These are phyloP conservation scores for Pichia cephalocereana DNA, from an alignment of 805 yeast genomes.

Conservation along the genomic window DNA sequence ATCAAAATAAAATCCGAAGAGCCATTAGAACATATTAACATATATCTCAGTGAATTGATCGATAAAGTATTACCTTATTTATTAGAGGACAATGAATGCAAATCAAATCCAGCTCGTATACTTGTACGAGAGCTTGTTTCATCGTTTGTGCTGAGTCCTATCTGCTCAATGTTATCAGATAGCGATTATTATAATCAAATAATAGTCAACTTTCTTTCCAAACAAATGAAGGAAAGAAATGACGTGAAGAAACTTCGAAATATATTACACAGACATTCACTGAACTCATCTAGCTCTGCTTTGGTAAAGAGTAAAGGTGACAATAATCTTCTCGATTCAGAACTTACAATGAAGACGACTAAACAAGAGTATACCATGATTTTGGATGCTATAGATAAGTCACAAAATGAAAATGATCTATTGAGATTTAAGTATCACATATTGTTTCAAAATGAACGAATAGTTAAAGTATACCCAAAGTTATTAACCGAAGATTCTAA, in stretches of 20 bases:
- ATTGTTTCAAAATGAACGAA: slow-evolving; percentile 30
- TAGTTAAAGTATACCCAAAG: background rate
- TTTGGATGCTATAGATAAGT: slow-evolving; percentile 24
- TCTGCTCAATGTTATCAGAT: slow-evolving; percentile 45
- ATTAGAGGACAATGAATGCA: slow-evolving; percentile 36
- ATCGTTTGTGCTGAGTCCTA: slow-evolving; percentile 45
- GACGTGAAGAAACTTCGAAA: slow-evolving; percentile 66
- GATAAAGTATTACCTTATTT: slow-evolving; percentile 39
- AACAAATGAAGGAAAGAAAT: slow-evolving; percentile 58
- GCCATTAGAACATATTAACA: slow-evolving; percentile 34
- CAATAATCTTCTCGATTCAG: background rate
- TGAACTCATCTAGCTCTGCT: slow-evolving; percentile 3
- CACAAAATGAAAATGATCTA: slow-evolving; percentile 32
- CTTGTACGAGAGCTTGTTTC: slow-evolving; percentile 58
- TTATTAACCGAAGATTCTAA: slow-evolving; percentile 6
- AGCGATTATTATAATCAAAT: slow-evolving; percentile 70
- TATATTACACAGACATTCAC: slow-evolving; percentile 59
- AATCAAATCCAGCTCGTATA: slow-evolving; percentile 38
- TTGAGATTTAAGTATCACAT: slow-evolving; percentile 40
- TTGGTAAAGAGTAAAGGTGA: background rate
- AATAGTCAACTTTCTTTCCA: slow-evolving; percentile 51
- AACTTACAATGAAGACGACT: slow-evolving; percentile 22
- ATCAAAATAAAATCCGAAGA: slow-evolving; percentile 31
- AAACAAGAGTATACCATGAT: slow-evolving; percentile 24
- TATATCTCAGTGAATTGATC: slow-evolving; percentile 38